Evolutionary conservation across 1,284 basidiomycete species (phyloP), one percentile per base, ranked within the genome.

Genomic region (Cryptococcus sp.): DNA sequence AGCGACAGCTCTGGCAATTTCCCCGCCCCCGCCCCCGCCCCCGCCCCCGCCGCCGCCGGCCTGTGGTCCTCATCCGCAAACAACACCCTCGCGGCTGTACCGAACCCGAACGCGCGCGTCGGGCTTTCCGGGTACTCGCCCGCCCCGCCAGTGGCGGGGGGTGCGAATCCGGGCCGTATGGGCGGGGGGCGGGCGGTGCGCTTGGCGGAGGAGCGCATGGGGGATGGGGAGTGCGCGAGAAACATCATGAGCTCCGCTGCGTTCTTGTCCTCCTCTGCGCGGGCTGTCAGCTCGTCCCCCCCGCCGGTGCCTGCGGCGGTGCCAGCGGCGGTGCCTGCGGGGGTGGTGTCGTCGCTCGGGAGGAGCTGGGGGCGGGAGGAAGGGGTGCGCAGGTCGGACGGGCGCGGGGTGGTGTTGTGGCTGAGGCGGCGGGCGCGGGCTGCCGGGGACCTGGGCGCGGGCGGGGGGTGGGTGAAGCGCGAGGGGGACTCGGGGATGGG

Each of bases 231-330:
- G 55, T 74, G 72, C 1, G 76, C 76, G 13, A 77, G 62, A 57
- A 75, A 77, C 68, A 77, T 75, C 76, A 77, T 77, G 49, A 77
- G 61, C 53, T 77, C 76, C 21, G 70, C 76, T 0, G 76, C 76
- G 38, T 61, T 60, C 56, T 71, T 67, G 59, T 77, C 74, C 35
- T 75, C 75, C 46, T 72, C 72, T 15, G 59, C 63, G 13, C 58
- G 13, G 28, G 56, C n/a, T n/a, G n/a, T 40, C 39, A 51, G n/a
- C 48, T 51, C 21, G 35, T 53, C n/a, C 46, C 42, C 21, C 9
- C 37, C 20, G 38, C 28, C 46, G 46, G 28, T 20, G 9, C 28
- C 28, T 33, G 28, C 9, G 28, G 9, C 28, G 28, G 28, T 33
- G 4, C n/a, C n/a, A n/a, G n/a, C 20, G 38, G 20, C 46, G 46